phyloP scores from a whole-genome alignment of 805 yeast species.

The Wilhelminamyces savonicus region DNA sequence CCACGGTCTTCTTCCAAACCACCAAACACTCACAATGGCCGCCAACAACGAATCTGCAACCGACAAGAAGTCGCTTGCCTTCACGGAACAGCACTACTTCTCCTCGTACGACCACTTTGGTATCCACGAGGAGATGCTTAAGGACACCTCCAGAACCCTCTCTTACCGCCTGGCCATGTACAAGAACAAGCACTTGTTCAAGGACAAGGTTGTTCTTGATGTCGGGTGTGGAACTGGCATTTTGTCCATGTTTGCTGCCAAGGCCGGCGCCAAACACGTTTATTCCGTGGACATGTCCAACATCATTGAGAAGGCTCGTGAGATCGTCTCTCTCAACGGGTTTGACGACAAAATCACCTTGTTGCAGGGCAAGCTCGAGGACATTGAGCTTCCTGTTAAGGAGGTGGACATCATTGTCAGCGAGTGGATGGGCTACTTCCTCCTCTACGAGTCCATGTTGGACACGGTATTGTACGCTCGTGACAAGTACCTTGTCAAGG shows the following conservation, averaged over 20 bases:
- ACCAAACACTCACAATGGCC: too few species aligned
- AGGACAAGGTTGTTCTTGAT: conserved; percentile 90
- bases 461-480: conserved; percentile 94
- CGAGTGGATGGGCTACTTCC: conserved; percentile 99
- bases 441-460: conserved; percentile 94
- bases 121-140: conserved; percentile 98
- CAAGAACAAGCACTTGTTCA: conserved; percentile 82
- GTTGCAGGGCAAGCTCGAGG: conserved; percentile 90
- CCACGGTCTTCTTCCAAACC: too few species aligned
- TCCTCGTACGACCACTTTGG: conserved; percentile 95
- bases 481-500: conserved; percentile 75
- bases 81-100: conserved; percentile 88
- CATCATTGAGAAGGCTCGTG: conserved; percentile 92
- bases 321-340: conserved; percentile 81
- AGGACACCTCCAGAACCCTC: conserved; percentile 87
- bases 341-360: conserved; percentile 80
- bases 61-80: conserved; percentile 55
- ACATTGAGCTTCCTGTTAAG: conserved; percentile 75
- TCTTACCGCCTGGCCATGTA: conserved; percentile 88
- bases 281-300: conserved; percentile 96
- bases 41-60: conserved; percentile 49
- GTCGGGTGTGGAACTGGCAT: conserved; percentile 99
- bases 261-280: conserved; percentile 98
- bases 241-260: conserved; percentile 94
- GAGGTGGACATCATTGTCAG: conserved; percentile 91